These are phyloP conservation scores for Pharus latifolius DNA, from an alignment of 176 grass and related monocot species.

Conservation along the genomic window DNA sequence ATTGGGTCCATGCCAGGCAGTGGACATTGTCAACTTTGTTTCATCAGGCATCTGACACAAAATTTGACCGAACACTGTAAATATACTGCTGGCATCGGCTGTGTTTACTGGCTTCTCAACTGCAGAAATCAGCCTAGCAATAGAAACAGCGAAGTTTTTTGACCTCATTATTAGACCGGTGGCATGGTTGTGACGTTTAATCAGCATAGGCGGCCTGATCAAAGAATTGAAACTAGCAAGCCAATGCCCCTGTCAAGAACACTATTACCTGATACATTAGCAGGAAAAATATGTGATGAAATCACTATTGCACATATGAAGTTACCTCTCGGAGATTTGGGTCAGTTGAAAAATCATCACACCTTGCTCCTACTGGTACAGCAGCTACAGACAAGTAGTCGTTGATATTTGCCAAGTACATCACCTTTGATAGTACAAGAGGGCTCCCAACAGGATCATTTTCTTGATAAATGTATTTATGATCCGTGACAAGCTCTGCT, in stretches of 20 bases:
- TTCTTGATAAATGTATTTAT: slow-evolving; percentile 21
- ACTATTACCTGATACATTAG: slow-evolving; percentile 43
- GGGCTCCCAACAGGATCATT: slow-evolving; percentile 48
- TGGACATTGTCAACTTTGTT: slow-evolving; percentile 56
- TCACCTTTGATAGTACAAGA: slow-evolving; percentile 66
- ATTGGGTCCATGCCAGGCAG: slow-evolving; percentile 37
- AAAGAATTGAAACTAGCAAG: slow-evolving; percentile 31
- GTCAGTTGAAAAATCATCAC: slow-evolving; percentile 55
- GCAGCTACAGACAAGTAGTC: slow-evolving; percentile 45
- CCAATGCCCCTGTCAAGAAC: slow-evolving; percentile 59
- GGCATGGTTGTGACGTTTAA: slow-evolving; percentile 36
- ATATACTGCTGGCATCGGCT: slow-evolving; percentile 28
- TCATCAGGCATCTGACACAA: slow-evolving; percentile 39
- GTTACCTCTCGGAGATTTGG: slow-evolving; percentile 46
- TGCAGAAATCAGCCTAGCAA: slow-evolving; percentile 46
- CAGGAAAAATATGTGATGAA: slow-evolving; percentile 22
- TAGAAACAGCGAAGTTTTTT: slow-evolving; percentile 39
- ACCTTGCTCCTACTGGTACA: slow-evolving; percentile 58
- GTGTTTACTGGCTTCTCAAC: slow-evolving; percentile 1
- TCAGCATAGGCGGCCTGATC: slow-evolving; percentile 54
- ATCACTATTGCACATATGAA: no score
- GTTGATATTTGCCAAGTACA: slow-evolving; percentile 51
- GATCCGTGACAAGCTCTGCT: slow-evolving; percentile 47
- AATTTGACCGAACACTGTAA: slow-evolving; percentile 56
- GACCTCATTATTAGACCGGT: slow-evolving; percentile 51